Evolutionary conservation across 768 basidiomycete genomes (phyloP).

Genomic region (Boletus reticulatus): DNA sequence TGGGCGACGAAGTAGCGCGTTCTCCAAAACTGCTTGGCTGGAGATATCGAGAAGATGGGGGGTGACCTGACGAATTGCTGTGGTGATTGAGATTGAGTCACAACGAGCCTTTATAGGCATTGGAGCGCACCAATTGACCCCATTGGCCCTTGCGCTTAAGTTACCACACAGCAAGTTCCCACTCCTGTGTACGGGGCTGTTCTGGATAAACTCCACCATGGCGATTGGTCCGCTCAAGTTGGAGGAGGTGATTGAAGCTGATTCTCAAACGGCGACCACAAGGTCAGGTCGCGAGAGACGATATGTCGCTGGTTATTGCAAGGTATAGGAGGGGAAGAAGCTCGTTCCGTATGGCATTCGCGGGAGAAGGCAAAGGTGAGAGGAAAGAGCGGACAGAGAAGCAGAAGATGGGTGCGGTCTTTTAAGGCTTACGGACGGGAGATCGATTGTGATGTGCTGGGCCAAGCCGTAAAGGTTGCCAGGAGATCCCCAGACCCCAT

Average conservation of each 20-base stretch:
- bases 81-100: constrained; percentile 7
- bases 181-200: constrained; percentile 23
- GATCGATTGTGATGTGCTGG: constrained; percentile 1
- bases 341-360: neutral
- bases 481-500: constrained; percentile 7
- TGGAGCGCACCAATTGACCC: constrained; percentile 10
- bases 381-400: neutral
- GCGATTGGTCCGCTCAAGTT: neutral
- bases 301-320: neutral
- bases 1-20: neutral
- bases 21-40: neutral
- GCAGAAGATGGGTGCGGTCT: neutral
- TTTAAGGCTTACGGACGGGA: constrained; percentile 7
- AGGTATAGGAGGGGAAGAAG: neutral
- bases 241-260: neutral
- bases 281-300: neutral
- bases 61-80: constrained; percentile 2
- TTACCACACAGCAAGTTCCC: constrained; percentile 14
- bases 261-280: neutral
- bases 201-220: neutral
- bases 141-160: neutral
- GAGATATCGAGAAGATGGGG: neutral
- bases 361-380: neutral
- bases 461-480: constrained; percentile 13
- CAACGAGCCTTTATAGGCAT: constrained; percentile 11